These are phyloP conservation scores for Fusarium sambucinum DNA, from an alignment of 2,329 filamentous ascomycete genomes.

Conservation along the genomic window DNA sequence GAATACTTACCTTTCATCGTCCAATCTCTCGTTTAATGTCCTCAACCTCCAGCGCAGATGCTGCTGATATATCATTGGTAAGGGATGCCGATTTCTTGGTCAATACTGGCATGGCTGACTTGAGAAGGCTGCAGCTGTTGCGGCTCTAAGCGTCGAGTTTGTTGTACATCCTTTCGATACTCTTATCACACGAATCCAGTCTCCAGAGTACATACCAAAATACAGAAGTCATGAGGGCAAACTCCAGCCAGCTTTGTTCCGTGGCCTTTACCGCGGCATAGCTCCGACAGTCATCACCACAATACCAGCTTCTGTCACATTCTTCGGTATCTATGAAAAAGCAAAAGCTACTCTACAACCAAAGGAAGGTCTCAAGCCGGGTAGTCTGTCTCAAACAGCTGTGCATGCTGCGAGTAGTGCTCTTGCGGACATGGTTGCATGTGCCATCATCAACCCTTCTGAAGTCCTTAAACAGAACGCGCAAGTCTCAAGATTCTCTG, in stretches of 20 bases:
- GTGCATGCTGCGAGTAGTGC: conserved; percentile 30
- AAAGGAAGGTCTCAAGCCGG: not conserved
- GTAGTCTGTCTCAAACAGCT: conserved; percentile 7
- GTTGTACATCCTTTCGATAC: conserved; percentile 37
- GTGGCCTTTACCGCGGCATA: conserved; percentile 27
- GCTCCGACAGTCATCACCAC: conserved; percentile 26
- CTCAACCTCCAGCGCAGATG: conserved; percentile 16
- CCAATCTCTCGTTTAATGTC: conserved; percentile 4
- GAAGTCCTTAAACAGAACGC: conserved; percentile 34
- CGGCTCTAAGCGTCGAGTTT: conserved; percentile 27
- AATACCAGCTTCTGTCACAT: conserved; percentile 30
- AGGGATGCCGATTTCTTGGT: not conserved
- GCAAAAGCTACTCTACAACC: conserved; percentile 19
- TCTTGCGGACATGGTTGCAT: conserved; percentile 29
- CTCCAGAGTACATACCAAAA: conserved; percentile 20
- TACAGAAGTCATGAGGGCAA: conserved; percentile 22
- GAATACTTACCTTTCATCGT: rapidly evolving
- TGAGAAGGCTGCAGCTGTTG: conserved; percentile 14
- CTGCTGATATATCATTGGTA: conserved; percentile 27
- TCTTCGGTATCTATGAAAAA: conserved; percentile 29
- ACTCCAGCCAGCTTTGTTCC: conserved; percentile 8
- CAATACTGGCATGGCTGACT: not conserved
- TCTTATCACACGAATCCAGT: conserved; percentile 31
- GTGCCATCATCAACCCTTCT: conserved; percentile 35
- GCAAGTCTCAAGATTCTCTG: conserved; percentile 23